Conservation (phyloP, 371 early-diverging fungal genomes). For the Mortierella sp. region DNA sequence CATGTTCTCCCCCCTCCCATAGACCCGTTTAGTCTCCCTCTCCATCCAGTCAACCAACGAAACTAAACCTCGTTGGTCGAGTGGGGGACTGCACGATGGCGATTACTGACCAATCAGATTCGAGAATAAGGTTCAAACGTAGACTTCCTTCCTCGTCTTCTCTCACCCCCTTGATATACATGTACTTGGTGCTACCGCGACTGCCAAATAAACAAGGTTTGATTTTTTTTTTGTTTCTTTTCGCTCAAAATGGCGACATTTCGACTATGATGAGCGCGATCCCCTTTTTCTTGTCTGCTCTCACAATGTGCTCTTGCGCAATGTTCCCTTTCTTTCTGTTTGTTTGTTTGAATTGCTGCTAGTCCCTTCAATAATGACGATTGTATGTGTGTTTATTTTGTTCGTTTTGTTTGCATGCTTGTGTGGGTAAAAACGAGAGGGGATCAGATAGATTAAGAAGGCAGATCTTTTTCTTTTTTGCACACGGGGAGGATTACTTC, state of each 20-base stretch:
- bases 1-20: too few species aligned
- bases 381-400: not conserved
- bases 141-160: not conserved
- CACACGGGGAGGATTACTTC: not conserved
- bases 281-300: not conserved
- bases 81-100: too few species aligned
- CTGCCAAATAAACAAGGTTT: not conserved
- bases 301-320: not conserved
- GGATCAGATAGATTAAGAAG: not conserved
- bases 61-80: too few species aligned
- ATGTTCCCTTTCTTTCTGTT: not conserved
- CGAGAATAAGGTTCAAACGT: not conserved
- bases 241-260: constrained; percentile 44
- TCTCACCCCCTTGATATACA: too few species aligned
- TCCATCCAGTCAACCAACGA: not conserved
- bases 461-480: not conserved
- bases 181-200: not conserved
- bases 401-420: not conserved
- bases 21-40: not conserved
- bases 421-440: not conserved
- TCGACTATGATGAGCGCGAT: constrained; percentile 38
- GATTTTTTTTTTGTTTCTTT: too few species aligned
- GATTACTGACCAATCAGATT: constrained; percentile 5
- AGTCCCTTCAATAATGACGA: not conserved
- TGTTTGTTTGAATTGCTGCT: not conserved